These are phyloP conservation scores for Trichoderma polysporum DNA, from an alignment of 2,329 filamentous ascomycete genomes.

Conservation along the genomic window DNA sequence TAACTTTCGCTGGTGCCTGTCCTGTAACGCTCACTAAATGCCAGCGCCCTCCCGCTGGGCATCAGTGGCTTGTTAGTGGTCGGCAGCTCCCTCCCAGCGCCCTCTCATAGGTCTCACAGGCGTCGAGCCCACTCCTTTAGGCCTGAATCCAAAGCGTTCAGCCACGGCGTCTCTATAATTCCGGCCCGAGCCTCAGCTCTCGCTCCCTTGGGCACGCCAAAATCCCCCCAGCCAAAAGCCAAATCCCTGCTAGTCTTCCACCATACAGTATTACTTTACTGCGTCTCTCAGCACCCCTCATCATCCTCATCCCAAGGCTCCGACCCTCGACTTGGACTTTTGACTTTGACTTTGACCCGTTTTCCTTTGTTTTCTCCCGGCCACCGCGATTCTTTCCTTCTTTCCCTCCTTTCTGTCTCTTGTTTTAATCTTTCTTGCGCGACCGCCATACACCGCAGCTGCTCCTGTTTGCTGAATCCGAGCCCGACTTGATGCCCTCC, in stretches of 20 bases:
- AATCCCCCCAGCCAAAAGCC: not conserved
- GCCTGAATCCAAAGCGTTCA: not conserved
- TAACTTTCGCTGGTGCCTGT: not conserved
- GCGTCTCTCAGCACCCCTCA: slow-evolving; percentile 19
- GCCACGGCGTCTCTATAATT: slow-evolving; percentile 33
- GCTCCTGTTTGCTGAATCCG: slow-evolving; percentile 10
- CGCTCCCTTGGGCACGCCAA: slow-evolving; percentile 18
- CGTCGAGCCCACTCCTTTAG: not conserved
- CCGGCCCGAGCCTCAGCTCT: slow-evolving; percentile 28
- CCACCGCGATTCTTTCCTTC: not conserved
- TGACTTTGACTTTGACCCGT: not conserved
- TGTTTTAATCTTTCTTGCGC: slow-evolving; percentile 15
- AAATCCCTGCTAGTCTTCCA: slow-evolving; percentile 17
- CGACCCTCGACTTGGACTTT: not conserved
- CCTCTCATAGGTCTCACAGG: not conserved
- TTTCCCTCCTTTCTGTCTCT: not conserved
- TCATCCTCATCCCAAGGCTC: slow-evolving; percentile 4
- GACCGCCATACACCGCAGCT: too few species aligned
- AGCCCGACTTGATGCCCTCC: slow-evolving; percentile 29
- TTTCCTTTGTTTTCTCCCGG: slow-evolving; percentile 21
- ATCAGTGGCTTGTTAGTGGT: slow-evolving; percentile 4
- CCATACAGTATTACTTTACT: not conserved
- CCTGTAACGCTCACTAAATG: not conserved
- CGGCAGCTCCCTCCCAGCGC: not conserved
- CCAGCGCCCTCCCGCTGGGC: not conserved